Base-by-base conservation (phyloP, 768 basidiomycete genomes). In the Pluteus cervinus region DNA sequence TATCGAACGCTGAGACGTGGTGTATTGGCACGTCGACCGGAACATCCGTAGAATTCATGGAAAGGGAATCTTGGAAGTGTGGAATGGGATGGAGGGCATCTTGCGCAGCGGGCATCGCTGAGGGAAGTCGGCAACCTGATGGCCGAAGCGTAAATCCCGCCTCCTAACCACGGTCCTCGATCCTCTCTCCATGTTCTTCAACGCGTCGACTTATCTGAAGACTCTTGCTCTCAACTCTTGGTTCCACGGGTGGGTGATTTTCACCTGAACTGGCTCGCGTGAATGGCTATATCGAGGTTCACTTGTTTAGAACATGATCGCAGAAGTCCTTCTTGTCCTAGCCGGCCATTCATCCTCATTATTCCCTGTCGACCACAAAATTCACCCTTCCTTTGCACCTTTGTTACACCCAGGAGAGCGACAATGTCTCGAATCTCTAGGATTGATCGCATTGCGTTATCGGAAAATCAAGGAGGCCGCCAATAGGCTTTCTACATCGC, bases 381-480 rank as follows among this genome's bases (percentile, higher is more conserved):
- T 86, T 28, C 72, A 79, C 51, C 75, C 84, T 4, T 71, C 79
- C 0, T 81, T 90, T 50, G 41, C 58, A 5, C 68, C 78, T 3
- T 75, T 91, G 11, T 74, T 96, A 3, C 91, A 96, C 51, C 91
- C 91, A 2, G 91, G 91, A 7, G 91, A 94, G 53, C 73, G 81
- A 37, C 77, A 91, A 55, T 84, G 81, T 45, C 71, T 93, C n/a
- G 81, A 89, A 51, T 72, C 76, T 7, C 74, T 96, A 2, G 85
- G 76, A 7, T 68, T 72, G 33, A 75, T 93, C 33, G 90, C 86
- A 1, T 71, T 67, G 36, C 76, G 81, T 17, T 93, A 91, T 58
- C 69, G 75, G 43, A 81, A 67, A 44, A 79, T 94, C 55, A 83
- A 78, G 56, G 54, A 65, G 41, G 65, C 76, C 14, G 81, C 69